Percentiles rank a stretch among this genome's conserved stretches.
phyloP scores from a whole-genome alignment of 2,329 filamentous ascomycete species.

The Aspergillus clavatus region DNA sequence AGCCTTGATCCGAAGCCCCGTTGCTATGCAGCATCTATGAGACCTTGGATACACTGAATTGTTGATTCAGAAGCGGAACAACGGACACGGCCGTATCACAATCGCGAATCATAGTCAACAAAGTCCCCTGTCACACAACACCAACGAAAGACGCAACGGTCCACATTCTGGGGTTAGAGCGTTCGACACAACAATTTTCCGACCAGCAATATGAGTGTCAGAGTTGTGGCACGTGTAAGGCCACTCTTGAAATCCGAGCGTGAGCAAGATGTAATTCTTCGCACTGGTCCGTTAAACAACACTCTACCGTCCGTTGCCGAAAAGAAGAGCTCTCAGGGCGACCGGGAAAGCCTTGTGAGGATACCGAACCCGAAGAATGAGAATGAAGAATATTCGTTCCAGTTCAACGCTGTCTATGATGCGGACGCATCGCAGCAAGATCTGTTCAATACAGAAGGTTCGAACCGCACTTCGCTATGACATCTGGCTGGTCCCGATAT shows the following conservation, averaged over 20 bases:
- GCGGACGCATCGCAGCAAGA: conserved; percentile 74
- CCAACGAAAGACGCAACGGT: background rate
- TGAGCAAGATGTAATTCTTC: conserved; percentile 82
- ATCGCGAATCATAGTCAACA: background rate
- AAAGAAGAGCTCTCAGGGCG: conserved; percentile 29
- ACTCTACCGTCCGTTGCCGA: conserved; percentile 18
- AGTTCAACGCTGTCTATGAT: conserved; percentile 91
- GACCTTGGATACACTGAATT: background rate
- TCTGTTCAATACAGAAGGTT: conserved; percentile 85
- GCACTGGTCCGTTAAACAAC: conserved; percentile 49
- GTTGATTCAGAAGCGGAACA: background rate
- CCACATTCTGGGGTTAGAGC: conserved; percentile 5
- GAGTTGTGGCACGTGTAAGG: conserved; percentile 85
- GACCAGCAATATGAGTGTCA: conserved; percentile 50
- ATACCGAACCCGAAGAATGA: conserved; percentile 95
- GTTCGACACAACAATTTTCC: conserved; percentile 5
- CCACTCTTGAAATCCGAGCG: conserved; percentile 81
- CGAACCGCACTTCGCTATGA: conserved; percentile 21
- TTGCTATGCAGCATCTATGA: background rate
- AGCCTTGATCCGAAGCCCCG: background rate
- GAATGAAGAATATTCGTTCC: conserved; percentile 83
- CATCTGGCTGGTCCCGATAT: conserved; percentile 4
- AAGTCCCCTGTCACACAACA: background rate
- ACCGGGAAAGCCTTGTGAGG: conserved; percentile 65
- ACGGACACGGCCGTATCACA: conserved; percentile 5